These are phyloP conservation scores for Suillus lakei DNA, from an alignment of 768 basidiomycete species.

Conservation along the genomic window DNA sequence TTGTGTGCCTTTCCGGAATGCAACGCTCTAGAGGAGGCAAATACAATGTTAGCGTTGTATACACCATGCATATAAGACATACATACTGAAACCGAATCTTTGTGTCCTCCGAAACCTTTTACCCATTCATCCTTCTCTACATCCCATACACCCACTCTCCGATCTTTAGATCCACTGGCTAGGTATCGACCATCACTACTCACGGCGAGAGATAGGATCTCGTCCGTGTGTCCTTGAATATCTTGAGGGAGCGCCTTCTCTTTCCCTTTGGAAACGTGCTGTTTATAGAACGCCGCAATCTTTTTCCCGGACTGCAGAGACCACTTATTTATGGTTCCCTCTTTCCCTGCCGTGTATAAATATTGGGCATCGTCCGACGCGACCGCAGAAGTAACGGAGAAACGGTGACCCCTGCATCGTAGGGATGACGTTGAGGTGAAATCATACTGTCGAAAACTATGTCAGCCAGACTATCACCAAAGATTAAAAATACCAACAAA, in stretches of 20 bases:
- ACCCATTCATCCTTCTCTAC: constrained; percentile 76
- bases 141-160: constrained; percentile 87
- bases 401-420: constrained; percentile 72
- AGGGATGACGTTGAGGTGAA: constrained; percentile 50
- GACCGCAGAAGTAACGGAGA: constrained; percentile 82
- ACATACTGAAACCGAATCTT: constrained; percentile 71
- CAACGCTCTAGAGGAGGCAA: constrained; percentile 51
- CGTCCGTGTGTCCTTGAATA: constrained; percentile 81
- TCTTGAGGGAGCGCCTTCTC: constrained; percentile 53
- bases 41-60: constrained; percentile 39
- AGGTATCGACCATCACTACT: constrained; percentile 86
- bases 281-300: constrained; percentile 62
- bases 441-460: constrained; percentile 52
- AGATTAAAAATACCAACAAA: constrained; percentile 47
- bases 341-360: constrained; percentile 91
- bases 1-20: constrained; percentile 78
- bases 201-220: constrained; percentile 82
- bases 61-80: constrained; percentile 24
- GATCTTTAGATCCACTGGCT: constrained; percentile 87
- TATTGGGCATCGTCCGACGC: constrained; percentile 72
- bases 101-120: constrained; percentile 79
- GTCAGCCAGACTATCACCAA: neutral
- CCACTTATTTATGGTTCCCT: constrained; percentile 90
- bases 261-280: constrained; percentile 61
- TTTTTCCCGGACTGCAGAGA: constrained; percentile 69